Base-by-base conservation (phyloP, 257 asterid species). In the Gardenia jasminoides region DNA sequence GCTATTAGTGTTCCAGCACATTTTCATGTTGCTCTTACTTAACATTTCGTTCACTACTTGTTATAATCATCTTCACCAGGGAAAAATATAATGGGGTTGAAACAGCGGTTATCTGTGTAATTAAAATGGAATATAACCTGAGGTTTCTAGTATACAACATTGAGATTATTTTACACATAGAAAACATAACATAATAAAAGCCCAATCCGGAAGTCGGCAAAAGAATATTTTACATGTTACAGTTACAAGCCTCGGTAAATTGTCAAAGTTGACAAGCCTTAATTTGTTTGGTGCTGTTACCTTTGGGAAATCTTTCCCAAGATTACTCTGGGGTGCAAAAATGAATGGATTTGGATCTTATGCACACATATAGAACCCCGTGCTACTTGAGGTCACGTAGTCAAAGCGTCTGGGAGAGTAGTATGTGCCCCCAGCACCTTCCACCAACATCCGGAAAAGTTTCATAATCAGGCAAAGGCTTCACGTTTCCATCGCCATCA, bases 341-440 rank as follows among this genome's bases (percentile, higher is more conserved):
- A 19, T 33, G 73, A 75, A 17, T 17, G 16, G 41, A 11, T 5
- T 5, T 24, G 56, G 50, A 15, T 10, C 36, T 13, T 79, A 50
- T 59, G 58, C 58, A 67, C 62, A 48, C 15, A 54, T 75, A 66
- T 52, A 59, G 65, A 64, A 70, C 39, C 47, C 47, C n/a, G 50
- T 75, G 43, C 67, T 13, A 17, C 12, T n/a, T 61, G 47, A 58
- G 73, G 47, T 78, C 82, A 94, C n/a, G 97, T 94, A 10, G 98
- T 94, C 79, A 94, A 87, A 80, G 97, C 98, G 84, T 94, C 97
- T 13, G 99, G 99, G 52, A 94, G 86, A 54, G 84, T 88, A 24
- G 90, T 85, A 1, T 92, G 94, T 59, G 94, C 93, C 58, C 97
- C 97, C 26, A 90, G 82, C 66, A 93, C 83, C 84, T 90, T 66